phyloP scores from a whole-genome alignment of 257 asterid species.

The Solanum raphanifolium region DNA sequence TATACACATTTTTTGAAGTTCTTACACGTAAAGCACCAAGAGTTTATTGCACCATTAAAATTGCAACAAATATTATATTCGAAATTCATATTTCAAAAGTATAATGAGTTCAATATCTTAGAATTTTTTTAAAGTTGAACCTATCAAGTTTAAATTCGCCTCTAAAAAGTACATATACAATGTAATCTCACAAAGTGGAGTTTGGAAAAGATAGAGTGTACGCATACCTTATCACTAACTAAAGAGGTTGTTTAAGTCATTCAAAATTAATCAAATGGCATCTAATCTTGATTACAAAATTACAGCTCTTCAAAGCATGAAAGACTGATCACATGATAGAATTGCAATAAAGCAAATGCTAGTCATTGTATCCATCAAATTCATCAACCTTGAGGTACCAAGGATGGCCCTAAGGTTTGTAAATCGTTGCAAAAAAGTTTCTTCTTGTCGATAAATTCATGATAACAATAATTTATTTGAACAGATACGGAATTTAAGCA shows the following conservation, averaged over 20 bases:
- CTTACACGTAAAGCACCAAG: neutral
- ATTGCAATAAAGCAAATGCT: neutral
- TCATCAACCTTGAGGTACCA: neutral
- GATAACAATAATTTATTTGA: neutral
- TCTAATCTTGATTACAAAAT: neutral
- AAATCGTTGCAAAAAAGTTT: neutral
- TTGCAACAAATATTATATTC: neutral
- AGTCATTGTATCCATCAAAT: neutral
- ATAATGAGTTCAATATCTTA: neutral
- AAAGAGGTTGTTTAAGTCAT: neutral
- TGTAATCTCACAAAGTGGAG: no score
- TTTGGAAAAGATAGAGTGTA: no score
- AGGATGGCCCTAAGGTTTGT: neutral
- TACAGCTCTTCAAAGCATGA: neutral
- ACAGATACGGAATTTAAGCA: neutral
- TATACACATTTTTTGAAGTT: neutral
- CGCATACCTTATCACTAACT: no score
- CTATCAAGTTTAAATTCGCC: no score
- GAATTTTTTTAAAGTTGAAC: no score
- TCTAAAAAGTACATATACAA: neutral
- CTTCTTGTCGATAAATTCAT: neutral
- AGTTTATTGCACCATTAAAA: neutral
- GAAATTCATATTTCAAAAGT: neutral
- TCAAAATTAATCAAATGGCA: neutral
- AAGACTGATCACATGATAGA: neutral